Percentiles rank a stretch among this genome's conserved stretches.
These are phyloP conservation scores for Adenanthera pavonina DNA, from an alignment of 306 rosid species.

Conservation along the genomic window DNA sequence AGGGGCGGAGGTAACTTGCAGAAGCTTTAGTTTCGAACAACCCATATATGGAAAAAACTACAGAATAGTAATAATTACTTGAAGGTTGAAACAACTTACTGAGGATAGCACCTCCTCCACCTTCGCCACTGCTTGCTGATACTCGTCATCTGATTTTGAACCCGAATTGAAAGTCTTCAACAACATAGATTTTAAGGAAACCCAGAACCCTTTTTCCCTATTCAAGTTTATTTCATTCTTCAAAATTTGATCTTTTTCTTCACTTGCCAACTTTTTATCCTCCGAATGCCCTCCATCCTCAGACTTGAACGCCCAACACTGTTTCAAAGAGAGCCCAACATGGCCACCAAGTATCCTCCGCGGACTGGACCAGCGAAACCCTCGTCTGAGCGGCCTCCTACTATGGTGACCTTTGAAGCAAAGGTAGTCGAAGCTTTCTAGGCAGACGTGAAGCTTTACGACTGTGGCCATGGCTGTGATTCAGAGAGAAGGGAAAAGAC, in stretches of 20 bases:
- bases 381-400: conserved; percentile 46
- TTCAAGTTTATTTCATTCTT: conserved; percentile 46
- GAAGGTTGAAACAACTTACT: conserved; percentile 50
- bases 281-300: conserved; percentile 63
- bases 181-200: conserved; percentile 52
- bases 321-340: conserved; percentile 51
- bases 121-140: conserved; percentile 62
- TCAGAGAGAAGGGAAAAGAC: neutral
- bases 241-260: conserved; percentile 41
- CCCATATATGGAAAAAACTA: neutral
- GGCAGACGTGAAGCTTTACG: conserved; percentile 58
- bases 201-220: conserved; percentile 73
- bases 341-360: conserved; percentile 45
- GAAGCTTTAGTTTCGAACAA: neutral
- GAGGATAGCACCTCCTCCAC: conserved; percentile 69
- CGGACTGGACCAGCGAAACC: conserved; percentile 41
- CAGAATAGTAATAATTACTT: conserved; percentile 6
- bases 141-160: conserved; percentile 62
- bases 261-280: conserved; percentile 46
- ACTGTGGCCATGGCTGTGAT: conserved; percentile 54
- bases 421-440: conserved; percentile 52
- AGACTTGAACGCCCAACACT: conserved; percentile 64
- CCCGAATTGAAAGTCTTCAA: conserved; percentile 55
- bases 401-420: conserved; percentile 40
- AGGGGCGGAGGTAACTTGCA: neutral